Evolutionary conservation across 1,284 basidiomycete species (phyloP).

Genomic region (Malassezia equina): DNA sequence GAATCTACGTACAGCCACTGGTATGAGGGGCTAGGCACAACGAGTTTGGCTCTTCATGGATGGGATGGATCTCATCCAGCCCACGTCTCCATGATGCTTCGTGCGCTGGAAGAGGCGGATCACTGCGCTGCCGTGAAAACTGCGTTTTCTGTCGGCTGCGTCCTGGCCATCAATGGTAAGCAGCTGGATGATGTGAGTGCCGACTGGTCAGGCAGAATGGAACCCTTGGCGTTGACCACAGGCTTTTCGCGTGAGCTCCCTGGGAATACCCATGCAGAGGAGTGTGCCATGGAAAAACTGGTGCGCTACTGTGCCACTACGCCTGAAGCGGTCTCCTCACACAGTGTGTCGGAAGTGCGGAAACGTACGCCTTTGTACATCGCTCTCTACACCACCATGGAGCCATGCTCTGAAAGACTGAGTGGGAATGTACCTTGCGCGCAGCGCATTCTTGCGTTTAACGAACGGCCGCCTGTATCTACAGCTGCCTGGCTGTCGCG

Average conservation of each 20-base stretch:
- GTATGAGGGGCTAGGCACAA: constrained; percentile 37
- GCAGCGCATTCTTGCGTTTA: constrained; percentile 62
- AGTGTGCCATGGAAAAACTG: constrained; percentile 77
- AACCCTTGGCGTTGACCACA: constrained; percentile 56
- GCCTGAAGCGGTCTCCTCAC: not conserved
- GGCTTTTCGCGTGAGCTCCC: constrained; percentile 81
- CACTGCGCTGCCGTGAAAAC: constrained; percentile 64
- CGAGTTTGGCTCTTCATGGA: constrained; percentile 44
- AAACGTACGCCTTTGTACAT: constrained; percentile 47
- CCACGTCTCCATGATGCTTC: constrained; percentile 53
- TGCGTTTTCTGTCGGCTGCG: constrained; percentile 90
- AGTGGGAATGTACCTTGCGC: constrained; percentile 80
- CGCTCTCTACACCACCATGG: constrained; percentile 87
- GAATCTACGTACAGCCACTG: constrained; percentile 61
- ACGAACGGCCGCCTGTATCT: constrained; percentile 15
- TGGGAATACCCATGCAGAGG: constrained; percentile 96
- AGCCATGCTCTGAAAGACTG: constrained; percentile 83
- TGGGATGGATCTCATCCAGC: constrained; percentile 16
- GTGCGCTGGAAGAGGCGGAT: constrained; percentile 63
- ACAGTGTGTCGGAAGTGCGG: not conserved
- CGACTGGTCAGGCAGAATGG: not conserved
- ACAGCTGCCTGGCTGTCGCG: constrained; percentile 9
- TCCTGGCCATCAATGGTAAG: constrained; percentile 55
- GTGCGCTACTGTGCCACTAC: constrained; percentile 22
- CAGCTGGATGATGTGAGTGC: constrained; percentile 2